A percentile compares a stretch with the other conserved stretches of the same genome.
These are phyloP conservation scores for Chondrus crispus DNA, from an alignment of 23 red algal genomes.

Conservation along the genomic window DNA sequence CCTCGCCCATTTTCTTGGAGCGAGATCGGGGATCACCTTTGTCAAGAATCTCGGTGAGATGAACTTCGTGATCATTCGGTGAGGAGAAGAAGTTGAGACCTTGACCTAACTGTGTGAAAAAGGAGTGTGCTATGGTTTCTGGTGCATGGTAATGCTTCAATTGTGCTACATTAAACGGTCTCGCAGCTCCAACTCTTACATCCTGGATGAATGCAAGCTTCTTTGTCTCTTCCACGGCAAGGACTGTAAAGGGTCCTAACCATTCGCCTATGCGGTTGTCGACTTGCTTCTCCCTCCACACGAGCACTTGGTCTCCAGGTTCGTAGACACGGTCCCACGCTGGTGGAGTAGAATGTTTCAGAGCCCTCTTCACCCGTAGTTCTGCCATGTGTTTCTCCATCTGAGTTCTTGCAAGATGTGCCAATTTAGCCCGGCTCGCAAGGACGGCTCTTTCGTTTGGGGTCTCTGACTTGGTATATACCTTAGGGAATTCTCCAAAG, in stretches of 20 bases:
- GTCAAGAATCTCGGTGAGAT: background rate
- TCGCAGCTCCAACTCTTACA: background rate
- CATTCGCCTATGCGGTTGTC: slow-evolving; percentile 33
- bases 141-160: background rate
- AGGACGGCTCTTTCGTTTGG: background rate
- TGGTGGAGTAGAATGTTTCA: background rate
- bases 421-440: background rate
- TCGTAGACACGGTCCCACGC: background rate
- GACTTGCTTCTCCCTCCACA: slow-evolving; percentile 8
- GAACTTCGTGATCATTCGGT: background rate
- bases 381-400: background rate
- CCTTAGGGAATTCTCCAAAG: background rate
- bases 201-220: background rate
- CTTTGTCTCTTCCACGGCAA: background rate
- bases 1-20: background rate
- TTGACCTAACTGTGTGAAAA: background rate
- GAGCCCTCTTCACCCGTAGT: background rate
- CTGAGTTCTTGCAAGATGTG: background rate
- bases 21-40: background rate
- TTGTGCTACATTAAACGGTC: background rate
- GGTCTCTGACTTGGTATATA: background rate
- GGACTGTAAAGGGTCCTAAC: slow-evolving; percentile 12
- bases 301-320: background rate
- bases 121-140: background rate
- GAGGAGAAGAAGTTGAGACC: background rate